These are phyloP conservation scores for Chalciporus piperatus DNA, from an alignment of 768 basidiomycete species.

Conservation along the genomic window DNA sequence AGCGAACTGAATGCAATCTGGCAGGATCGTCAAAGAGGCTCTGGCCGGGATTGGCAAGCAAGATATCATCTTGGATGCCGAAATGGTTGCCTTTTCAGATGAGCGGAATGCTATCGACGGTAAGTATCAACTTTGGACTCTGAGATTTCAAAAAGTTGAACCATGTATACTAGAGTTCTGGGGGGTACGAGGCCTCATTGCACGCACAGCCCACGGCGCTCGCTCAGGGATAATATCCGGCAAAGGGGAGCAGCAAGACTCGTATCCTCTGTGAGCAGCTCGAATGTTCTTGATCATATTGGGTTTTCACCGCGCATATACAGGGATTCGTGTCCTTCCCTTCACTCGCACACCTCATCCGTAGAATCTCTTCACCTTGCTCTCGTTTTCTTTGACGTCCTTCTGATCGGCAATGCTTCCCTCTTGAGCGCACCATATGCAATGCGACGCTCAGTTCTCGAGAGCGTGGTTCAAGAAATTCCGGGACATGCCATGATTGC, in stretches of 20 bases:
- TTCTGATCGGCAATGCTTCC: constrained; percentile 62
- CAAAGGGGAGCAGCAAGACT: constrained; percentile 18
- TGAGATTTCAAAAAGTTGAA: constrained; percentile 2
- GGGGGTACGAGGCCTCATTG: constrained; percentile 62
- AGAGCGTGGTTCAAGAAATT: constrained; percentile 49
- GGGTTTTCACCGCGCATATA: constrained; percentile 1
- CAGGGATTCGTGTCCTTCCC: constrained; percentile 40
- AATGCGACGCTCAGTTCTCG: constrained; percentile 58
- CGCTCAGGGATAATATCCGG: constrained; percentile 33
- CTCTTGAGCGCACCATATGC: constrained; percentile 57
- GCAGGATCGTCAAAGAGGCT: constrained; percentile 57
- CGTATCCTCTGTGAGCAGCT: constrained; percentile 18
- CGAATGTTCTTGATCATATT: not conserved
- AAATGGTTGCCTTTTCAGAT: constrained; percentile 85
- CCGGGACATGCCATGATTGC: constrained; percentile 66
- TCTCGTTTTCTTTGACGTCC: constrained; percentile 85
- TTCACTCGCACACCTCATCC: constrained; percentile 39
- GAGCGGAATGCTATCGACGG: constrained; percentile 61
- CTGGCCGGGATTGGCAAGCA: constrained; percentile 43
- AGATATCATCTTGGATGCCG: constrained; percentile 70
- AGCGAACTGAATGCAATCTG: not conserved
- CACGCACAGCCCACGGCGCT: constrained; percentile 54
- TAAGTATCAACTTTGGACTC: constrained; percentile 30
- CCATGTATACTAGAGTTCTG: constrained; percentile 60
- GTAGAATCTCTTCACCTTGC: constrained; percentile 56